Conservation (phyloP, 805 yeast species). For the Candida verbasci region DNA sequence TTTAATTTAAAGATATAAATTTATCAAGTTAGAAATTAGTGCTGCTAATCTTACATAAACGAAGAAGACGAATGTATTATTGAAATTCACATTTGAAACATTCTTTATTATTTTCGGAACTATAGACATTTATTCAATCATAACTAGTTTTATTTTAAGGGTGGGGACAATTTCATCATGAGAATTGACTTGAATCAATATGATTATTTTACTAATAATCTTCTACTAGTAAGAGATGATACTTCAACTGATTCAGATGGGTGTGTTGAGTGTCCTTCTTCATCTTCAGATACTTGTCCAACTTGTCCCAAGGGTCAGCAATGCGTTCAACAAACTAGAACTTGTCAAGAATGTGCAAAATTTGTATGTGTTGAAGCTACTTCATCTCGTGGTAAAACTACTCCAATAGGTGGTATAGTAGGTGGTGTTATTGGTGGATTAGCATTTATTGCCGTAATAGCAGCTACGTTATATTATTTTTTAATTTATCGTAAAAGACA, state of each 20-base stretch:
- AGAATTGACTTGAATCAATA: too few species aligned
- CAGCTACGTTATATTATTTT: conserved; percentile 20
- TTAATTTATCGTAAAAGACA: conserved; percentile 30
- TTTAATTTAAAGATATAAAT: too few species aligned
- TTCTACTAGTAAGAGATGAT: conserved; percentile 5
- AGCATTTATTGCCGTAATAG: conserved; percentile 20
- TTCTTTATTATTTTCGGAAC: too few species aligned
- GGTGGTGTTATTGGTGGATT: conserved; percentile 42
- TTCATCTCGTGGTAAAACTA: conserved; percentile 6
- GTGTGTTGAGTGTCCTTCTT: conserved; percentile 5
- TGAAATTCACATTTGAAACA: too few species aligned
- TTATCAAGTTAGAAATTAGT: too few species aligned
- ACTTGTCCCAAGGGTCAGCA: conserved; percentile 25
- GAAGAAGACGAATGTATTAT: too few species aligned
- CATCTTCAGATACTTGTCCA: conserved; percentile 24
- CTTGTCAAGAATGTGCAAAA: conserved; percentile 22
- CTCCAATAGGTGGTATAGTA: conserved; percentile 34
- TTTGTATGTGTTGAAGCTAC: conserved; percentile 17
- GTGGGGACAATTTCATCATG: too few species aligned
- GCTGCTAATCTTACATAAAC: too few species aligned
- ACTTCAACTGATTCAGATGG: not conserved
- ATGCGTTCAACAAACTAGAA: conserved; percentile 10
- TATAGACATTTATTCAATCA: too few species aligned
- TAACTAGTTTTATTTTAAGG: too few species aligned
- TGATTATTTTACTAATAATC: too few species aligned